Base-by-base conservation (phyloP, 2,329 filamentous ascomycete genomes). In the Penicillium janthinellum region DNA sequence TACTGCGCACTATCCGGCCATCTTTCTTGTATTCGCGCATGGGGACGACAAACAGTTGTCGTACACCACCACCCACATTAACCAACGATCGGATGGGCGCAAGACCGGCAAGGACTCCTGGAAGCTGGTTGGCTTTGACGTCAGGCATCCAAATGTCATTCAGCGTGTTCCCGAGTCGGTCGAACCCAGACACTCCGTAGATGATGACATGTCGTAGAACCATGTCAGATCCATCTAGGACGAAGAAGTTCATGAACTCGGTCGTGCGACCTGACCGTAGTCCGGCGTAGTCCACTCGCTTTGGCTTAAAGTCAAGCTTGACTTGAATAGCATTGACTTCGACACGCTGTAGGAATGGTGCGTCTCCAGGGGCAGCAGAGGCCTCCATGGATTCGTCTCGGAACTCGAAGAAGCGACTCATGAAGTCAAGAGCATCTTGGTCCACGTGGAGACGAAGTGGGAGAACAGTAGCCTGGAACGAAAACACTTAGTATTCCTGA, bases 171-270 rank as follows among this genome's bases (percentile, higher is more conserved):
- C 95, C 92, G 2, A 99, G 83, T 52, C 90, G 88, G 67, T 98
- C 93, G 67, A 98, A 97, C 0, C 95, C 95, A 7, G 88, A 88
- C 0, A 96, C 86, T 31, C 96, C 95, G 67, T 98, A 97, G 38
- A 98, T 87, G 67, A 99, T 98, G 28, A 91, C 90, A 73, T 94
- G 93, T 12, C 90, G 86, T 55, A 99, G 84, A 6, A 90, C 86
- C 83, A 99, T 90, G 61, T 94, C 88, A 2, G 95, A 88, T 65
- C 91, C 89, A 67, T 99, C 95, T 1, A 99, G 85, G 14, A 94
- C 90, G 64, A 99, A 85, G 73, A 99, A 97, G 75, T 99, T 99
- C 93, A 98, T 98, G 71, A 99, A 96, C 74, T 99, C 95, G 0
- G 92, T 96, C 0, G 95, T 98, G 66, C 91, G 92, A 1, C 95